Base-by-base conservation (phyloP, 2,329 filamentous ascomycete species). In the Fusarium humuli region DNA sequence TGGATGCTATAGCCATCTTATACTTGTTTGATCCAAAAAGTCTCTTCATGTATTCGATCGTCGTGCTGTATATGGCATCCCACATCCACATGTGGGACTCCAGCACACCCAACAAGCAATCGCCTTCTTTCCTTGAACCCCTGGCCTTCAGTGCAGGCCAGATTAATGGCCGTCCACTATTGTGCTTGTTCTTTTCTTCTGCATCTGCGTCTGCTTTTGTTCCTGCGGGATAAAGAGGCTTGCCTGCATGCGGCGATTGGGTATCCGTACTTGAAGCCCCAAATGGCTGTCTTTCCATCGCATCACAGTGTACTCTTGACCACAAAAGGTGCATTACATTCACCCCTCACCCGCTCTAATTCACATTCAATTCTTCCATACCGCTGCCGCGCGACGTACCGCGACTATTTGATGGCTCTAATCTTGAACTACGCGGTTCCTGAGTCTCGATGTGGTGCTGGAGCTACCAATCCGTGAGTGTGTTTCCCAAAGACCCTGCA, bases 181-280 rank as follows among this genome's bases (percentile, higher is more conserved):
- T 70, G 69, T 74, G 64, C 71, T 76, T 71, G 68, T 74, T 57
- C 66, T 60, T 67, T 42, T 57, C 50, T 62, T 48, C 44, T 62
- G 53, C 58, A 20, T 63, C n/a, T 63, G 34, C 41, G 69, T 58
- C 62, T 70, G 41, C 30, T 53, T 61, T 67, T 70, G 67, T 68
- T 70, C 70, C 74, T 80, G 78, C 78, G 76, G 78, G 77, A 78
- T 76, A 78, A 77, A 79, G 76, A 76, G 73, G 74, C 74, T 77
- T 75, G 68, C 59, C 64, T 67, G 67, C 73, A 76, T 78, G 74
- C 76, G 72, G 79, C 76, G 74, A 80, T 81, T 80, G 79, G 79
- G 79, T 80, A 81, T 76, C 78, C 77, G 68, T 80, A 80, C 78
- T 75, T 79, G 65, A 73, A 73, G 76, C 74, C 76, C 78, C 77